A percentile compares a stretch with the other conserved stretches of the same genome.
These are phyloP conservation scores for Skeletonema potamos DNA, from an alignment of 108 stramenopile genomes.

Conservation along the genomic window DNA sequence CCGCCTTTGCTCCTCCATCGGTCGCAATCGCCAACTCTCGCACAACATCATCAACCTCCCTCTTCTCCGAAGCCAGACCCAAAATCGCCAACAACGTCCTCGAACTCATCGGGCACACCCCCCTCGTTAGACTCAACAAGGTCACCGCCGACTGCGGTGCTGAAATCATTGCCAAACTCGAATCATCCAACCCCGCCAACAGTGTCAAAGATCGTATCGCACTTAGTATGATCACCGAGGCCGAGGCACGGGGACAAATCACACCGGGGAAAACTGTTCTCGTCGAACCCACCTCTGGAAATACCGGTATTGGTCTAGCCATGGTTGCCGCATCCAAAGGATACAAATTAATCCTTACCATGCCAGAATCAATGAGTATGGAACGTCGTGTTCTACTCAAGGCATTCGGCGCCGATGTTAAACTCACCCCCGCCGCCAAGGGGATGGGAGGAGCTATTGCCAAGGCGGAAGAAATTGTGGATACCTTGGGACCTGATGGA, in stretches of 20 bases:
- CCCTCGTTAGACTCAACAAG: conserved; percentile 75
- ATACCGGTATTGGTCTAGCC: conserved; percentile 90
- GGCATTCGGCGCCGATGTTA: conserved; percentile 77
- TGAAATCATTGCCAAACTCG: conserved; percentile 85
- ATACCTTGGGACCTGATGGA: conserved; percentile 47
- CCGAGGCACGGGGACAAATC: conserved; percentile 85
- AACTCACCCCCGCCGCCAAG: conserved; percentile 77
- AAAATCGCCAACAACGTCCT: conserved; percentile 85
- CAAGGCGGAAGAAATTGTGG: conserved; percentile 72
- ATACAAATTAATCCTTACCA: conserved; percentile 84
- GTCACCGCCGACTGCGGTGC: conserved; percentile 64
- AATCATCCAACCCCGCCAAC: conserved; percentile 88
- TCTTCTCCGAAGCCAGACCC: conserved; percentile 20
- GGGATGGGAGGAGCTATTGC: conserved; percentile 85
- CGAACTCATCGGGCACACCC: conserved; percentile 86
- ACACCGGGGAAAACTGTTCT: conserved; percentile 71
- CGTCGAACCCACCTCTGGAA: conserved; percentile 90
- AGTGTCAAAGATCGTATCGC: conserved; percentile 90
- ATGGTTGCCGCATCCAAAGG: conserved; percentile 90
- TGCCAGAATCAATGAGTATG: conserved; percentile 91
- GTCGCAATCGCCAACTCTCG: neutral
- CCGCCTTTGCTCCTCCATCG: conserved; percentile 13
- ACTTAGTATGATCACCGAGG: conserved; percentile 79
- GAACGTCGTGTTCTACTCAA: conserved; percentile 86
- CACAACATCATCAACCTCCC: conserved; percentile 7